Evolutionary conservation across 805 yeast species (phyloP), one percentile per base, ranked within the genome.

Genomic region (Ogataea chonburiensis): DNA sequence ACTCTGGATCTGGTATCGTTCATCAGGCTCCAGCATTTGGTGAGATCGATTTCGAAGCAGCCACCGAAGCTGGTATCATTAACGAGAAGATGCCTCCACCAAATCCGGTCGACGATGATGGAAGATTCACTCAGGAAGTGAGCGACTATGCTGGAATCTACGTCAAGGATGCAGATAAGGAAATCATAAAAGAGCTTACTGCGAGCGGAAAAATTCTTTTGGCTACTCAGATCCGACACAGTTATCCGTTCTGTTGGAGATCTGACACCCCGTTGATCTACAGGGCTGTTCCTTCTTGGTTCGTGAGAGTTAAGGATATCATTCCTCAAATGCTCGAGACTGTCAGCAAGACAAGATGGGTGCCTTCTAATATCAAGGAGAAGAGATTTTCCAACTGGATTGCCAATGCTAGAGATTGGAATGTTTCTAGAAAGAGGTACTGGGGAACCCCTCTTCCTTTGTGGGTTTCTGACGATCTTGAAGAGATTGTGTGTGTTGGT

Each of bases 241-340:
- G 95, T 64, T 93, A 93, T 66, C 98, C 99, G 55, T 93, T 93
- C 83, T 93, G 99, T 71, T 93, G 99, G 99, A 84, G 99, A 77
- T 91, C 98, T 3, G 98, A 93, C 61, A 93, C 99, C 19, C 99
- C 99, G 37, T 78, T 93, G 61, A 65, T 93, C 50, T 93, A 93
- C 72, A 81, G 95, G 70, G 81, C 96, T 24, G 97, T 93, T 49
- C 98, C 99, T 34, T 91, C 98, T 21, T 93, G 99, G 99, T 93
- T 93, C 56, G 93, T 93, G 42, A 82, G 95, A 60, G 84, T 93
- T 39, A 79, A 76, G 50, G 89, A 86, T 38, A 76, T 86, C 59
- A 77, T 91, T 52, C 97, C 97, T 34, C 77, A 86, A 56, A 86
- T 93, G 86, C 72, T 89, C 57, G 77, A 74, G 43, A 86, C 87